Evolutionary conservation across 768 basidiomycete genomes (phyloP).

Genomic region (Nidularia pulvinata): DNA sequence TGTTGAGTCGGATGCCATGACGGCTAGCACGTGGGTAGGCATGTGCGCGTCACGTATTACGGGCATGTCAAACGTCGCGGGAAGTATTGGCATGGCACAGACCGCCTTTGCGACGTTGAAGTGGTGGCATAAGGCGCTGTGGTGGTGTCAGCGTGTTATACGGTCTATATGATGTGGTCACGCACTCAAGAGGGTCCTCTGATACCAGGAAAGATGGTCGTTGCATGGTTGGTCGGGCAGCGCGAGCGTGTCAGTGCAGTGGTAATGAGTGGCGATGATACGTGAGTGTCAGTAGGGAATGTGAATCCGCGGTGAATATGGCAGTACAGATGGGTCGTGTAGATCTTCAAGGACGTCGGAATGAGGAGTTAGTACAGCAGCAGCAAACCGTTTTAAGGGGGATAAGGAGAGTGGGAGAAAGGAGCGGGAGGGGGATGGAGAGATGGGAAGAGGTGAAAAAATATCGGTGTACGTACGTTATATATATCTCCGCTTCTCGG

Average conservation of each 20-base stretch:
- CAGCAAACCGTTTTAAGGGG: slow-evolving; percentile 2
- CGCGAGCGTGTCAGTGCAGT: neutral
- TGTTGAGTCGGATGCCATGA: slow-evolving; percentile 27
- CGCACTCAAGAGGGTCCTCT: slow-evolving; percentile 32
- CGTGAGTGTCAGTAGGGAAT: neutral
- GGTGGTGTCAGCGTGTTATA: neutral
- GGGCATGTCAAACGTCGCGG: slow-evolving; percentile 45
- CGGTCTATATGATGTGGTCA: slow-evolving; percentile 1
- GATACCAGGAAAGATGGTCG: slow-evolving; percentile 26
- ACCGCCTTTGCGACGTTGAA: slow-evolving; percentile 30
- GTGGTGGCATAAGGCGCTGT: slow-evolving; percentile 44
- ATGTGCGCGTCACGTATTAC: slow-evolving; percentile 40
- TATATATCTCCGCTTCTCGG: slow-evolving; percentile 17
- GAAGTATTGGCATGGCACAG: slow-evolving; percentile 21
- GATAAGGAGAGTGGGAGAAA: slow-evolving; percentile 8
- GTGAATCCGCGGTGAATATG: neutral
- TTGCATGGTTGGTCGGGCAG: slow-evolving; percentile 15
- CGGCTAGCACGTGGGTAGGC: slow-evolving; percentile 60
- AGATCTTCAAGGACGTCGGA: slow-evolving; percentile 4
- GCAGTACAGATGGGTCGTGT: slow-evolving; percentile 4
- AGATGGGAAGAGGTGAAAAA: slow-evolving; percentile 5
- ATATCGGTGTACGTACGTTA: slow-evolving; percentile 12
- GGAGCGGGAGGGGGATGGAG: slow-evolving; percentile 4
- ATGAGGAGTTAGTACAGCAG: slow-evolving; percentile 1
- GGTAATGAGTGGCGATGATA: neutral